Conservation (phyloP, 352 stramenopile genomes). For the Aphanomyces cochlioides region DNA sequence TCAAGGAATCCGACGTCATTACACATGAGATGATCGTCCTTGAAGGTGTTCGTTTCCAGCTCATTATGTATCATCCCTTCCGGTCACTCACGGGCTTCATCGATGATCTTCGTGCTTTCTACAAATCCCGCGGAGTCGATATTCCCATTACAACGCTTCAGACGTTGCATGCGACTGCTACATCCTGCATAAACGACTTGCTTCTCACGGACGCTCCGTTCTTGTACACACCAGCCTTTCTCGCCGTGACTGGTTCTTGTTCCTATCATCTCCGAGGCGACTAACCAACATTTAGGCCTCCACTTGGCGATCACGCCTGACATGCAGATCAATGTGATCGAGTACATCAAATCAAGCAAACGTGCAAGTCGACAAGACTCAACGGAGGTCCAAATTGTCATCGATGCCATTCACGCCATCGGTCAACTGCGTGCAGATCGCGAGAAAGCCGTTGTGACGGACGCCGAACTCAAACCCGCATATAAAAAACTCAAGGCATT, state of each 20-base stretch:
- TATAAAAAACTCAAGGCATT: constrained; percentile 89
- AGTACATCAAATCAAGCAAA: constrained; percentile 64
- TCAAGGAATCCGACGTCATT: constrained; percentile 54
- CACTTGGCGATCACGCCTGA: not conserved
- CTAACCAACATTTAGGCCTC: not conserved
- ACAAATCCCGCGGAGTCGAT: constrained; percentile 57
- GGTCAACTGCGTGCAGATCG: constrained; percentile 41
- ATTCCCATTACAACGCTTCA: constrained; percentile 61
- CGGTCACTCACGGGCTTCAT: constrained; percentile 76
- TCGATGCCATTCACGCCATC: constrained; percentile 40
- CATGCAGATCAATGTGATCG: constrained; percentile 35
- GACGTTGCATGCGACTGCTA: constrained; percentile 72
- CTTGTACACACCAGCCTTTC: constrained; percentile 55
- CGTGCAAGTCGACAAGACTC: not conserved
- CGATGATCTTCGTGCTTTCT: constrained; percentile 72
- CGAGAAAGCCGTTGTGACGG: constrained; percentile 38
- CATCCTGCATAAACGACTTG: constrained; percentile 68
- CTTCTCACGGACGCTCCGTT: constrained; percentile 71
- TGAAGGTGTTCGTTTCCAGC: constrained; percentile 82
- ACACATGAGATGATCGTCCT: constrained; percentile 85
- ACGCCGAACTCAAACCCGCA: constrained; percentile 64
- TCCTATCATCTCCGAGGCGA: too few species aligned
- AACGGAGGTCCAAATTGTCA: constrained; percentile 33
- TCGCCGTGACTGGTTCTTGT: constrained; percentile 58
- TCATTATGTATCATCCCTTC: constrained; percentile 88